phyloP scores from a whole-genome alignment of 768 basidiomycete genomes.

The Ephemerocybe angulata region DNA sequence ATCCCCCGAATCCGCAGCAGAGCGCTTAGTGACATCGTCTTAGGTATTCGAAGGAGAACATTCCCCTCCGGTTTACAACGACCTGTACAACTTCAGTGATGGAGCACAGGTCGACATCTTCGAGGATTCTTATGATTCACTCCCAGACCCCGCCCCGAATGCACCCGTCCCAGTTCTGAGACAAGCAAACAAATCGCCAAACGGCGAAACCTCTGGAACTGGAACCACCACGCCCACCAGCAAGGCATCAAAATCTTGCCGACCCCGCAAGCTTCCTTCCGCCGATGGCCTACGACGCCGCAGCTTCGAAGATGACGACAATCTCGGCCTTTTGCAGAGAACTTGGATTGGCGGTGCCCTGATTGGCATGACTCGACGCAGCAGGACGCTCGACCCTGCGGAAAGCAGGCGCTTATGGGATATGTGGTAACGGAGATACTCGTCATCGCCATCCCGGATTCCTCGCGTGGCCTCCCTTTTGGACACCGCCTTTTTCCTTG shows the following conservation, averaged over 20 bases:
- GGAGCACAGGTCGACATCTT: slow-evolving; percentile 77
- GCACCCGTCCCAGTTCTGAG: slow-evolving; percentile 32
- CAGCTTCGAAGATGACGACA: not conserved
- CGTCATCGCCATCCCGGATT: too few relatives aligned
- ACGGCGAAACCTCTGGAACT: not conserved
- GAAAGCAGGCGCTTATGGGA: not conserved
- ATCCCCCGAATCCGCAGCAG: not conserved
- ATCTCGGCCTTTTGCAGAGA: not conserved
- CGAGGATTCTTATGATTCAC: slow-evolving; percentile 45
- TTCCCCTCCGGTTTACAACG: slow-evolving; percentile 64
- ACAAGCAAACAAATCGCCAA: not conserved
- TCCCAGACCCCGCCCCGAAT: slow-evolving; percentile 43
- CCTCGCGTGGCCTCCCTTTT: too few relatives aligned
- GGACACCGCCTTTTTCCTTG: not conserved
- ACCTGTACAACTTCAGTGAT: slow-evolving; percentile 66
- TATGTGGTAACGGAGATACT: not conserved
- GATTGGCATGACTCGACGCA: not conserved
- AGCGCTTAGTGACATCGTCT: not conserved
- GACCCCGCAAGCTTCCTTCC: not conserved
- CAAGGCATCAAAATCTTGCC: not conserved
- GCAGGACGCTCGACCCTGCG: not conserved
- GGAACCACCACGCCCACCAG: not conserved
- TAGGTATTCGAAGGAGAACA: slow-evolving; percentile 65
- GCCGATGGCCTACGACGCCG: not conserved
- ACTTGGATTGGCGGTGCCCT: not conserved